Evolutionary conservation across 148 eudicot genomes (phyloP), one percentile per base, ranked within the genome.

Genomic region (Tetragonia tetragonoides): DNA sequence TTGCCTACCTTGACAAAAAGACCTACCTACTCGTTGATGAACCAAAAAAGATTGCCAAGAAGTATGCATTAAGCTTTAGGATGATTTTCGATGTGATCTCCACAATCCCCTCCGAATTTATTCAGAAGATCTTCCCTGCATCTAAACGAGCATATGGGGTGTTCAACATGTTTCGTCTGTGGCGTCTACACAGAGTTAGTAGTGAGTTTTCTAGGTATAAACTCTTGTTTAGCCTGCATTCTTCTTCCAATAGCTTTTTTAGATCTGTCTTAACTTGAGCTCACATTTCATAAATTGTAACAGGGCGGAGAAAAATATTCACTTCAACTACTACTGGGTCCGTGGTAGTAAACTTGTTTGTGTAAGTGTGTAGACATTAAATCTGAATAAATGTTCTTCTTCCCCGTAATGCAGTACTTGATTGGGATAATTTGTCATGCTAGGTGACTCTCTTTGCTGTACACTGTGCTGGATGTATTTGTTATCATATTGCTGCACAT

Each of bases 151-250:
- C 84, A 2, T 90, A 90, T 89, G 94, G 94, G n/a, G 76, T 85
- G 20, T 87, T 89, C 84, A 92, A 85, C 81, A 92, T 95, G 97
- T 91, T 90, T 18, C 95, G 97, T 20, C 91, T 94, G 0, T 94
- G 98, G 98, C 93, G 98, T 81, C 87, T 94, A 21, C 83, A 90
- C 40, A 89, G 98, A 88, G 94, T 92, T 57, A 86, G 96, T 62
- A 73, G 86, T 73, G 82, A 90, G 23, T 93, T 93, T 78, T 78
- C 96, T 56, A 85, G 89, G 97, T 92, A 85, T 79, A 41, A 41
- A 37, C 53, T 42, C 10, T 0, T 16, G 23, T 72, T 34, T 57
- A 7, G 57, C 7, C 68, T 60, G 17, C 21, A 57, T 69, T 41
- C 7, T 44, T 1, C 4, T 65, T 21, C 42, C 39, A 56, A 7